phyloP scores from a whole-genome alignment of 441 rosid genomes.

The Cnidoscolus chayamansa region DNA sequence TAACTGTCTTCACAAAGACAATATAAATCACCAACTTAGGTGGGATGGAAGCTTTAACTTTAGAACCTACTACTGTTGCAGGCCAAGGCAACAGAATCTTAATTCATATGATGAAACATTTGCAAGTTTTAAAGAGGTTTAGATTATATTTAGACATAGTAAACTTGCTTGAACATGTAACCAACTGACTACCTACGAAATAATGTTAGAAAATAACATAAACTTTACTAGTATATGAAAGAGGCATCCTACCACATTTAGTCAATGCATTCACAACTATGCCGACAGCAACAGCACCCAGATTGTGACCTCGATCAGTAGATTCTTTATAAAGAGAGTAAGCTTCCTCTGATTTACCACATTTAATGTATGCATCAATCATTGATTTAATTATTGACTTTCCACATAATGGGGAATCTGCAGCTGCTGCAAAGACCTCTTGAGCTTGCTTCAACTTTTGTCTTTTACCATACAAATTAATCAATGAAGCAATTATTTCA shows the following conservation, averaged over 20 bases:
- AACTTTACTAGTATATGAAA: neutral
- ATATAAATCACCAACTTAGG: constrained; percentile 4
- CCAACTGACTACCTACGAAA: neutral
- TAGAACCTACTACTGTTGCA: neutral
- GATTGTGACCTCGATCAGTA: constrained; percentile 37
- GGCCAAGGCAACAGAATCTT: neutral
- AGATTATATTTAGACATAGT: neutral
- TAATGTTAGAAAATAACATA: neutral
- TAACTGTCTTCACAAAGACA: constrained; percentile 10
- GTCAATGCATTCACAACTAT: constrained; percentile 69
- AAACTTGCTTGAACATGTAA: neutral
- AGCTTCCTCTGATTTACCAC: constrained; percentile 59
- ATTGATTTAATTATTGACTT: constrained; percentile 52
- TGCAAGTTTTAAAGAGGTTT: constrained; percentile 1
- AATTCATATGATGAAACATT: neutral
- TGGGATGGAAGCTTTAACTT: constrained; percentile 3
- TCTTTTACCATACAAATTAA: constrained; percentile 52
- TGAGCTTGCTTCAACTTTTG: constrained; percentile 51
- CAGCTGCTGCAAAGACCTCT: constrained; percentile 44
- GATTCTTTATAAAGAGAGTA: constrained; percentile 54
- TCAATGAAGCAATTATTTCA: constrained; percentile 51
- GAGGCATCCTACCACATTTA: constrained; percentile 46
- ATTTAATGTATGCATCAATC: constrained; percentile 63
- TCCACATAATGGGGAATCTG: constrained; percentile 41
- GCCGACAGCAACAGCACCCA: constrained; percentile 59